Conservation (phyloP, 202 grass and related monocot genomes). For the Bolboschoenoplectus hybrid region DNA sequence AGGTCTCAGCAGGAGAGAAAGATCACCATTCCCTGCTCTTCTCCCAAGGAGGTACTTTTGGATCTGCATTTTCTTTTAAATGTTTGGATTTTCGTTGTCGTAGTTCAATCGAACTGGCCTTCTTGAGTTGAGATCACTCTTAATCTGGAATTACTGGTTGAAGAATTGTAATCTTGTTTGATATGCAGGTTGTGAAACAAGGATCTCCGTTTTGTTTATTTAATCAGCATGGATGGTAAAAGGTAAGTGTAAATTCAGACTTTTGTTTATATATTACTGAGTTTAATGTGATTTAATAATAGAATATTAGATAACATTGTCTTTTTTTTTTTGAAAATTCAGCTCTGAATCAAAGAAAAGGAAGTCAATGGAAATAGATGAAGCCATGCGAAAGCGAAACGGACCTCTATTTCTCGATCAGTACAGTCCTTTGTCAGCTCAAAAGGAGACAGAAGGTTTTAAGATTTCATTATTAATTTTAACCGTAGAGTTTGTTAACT, state of each 20-base stretch:
- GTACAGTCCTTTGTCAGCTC: not conserved
- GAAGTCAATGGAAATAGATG: not conserved
- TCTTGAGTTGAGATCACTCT: not conserved
- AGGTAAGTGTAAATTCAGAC: not conserved
- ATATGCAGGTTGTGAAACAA: not conserved
- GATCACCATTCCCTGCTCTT: not conserved
- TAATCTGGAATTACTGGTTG: not conserved
- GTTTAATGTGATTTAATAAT: not conserved
- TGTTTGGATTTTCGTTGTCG: not conserved
- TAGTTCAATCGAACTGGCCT: not conserved
- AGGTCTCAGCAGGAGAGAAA: not conserved
- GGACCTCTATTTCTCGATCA: not conserved
- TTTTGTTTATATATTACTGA: not conserved
- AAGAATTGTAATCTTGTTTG: not conserved
- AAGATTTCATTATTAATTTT: not conserved
- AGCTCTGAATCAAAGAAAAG: constrained; percentile 10
- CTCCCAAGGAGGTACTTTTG: not conserved
- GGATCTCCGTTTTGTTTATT: not conserved
- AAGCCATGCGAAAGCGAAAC: not conserved
- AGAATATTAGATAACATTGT: not conserved
- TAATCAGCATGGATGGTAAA: not conserved
- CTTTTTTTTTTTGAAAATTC: not conserved
- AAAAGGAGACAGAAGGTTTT: not conserved
- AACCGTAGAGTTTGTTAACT: not conserved
- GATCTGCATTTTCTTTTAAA: not conserved